These are phyloP conservation scores for Aureobasidium sp. DNA, from an alignment of 2,329 filamentous ascomycete genomes.

Conservation along the genomic window DNA sequence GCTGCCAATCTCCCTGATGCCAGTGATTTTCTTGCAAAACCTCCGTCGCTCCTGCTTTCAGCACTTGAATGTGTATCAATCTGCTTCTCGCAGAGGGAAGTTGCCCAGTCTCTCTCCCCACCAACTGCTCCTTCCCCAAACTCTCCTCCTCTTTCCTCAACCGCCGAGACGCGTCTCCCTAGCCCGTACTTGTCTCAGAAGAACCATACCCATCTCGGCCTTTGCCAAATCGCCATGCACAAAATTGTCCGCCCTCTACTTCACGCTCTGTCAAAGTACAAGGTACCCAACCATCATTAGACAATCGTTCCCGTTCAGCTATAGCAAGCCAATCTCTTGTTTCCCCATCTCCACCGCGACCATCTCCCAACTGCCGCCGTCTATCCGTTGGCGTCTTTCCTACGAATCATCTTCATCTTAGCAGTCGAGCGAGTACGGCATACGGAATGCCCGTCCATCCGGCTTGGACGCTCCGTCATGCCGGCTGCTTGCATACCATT, in stretches of 20 bases:
- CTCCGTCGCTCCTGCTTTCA: not conserved
- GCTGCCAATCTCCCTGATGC: not conserved
- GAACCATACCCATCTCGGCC: not conserved
- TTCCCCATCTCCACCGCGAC: constrained; percentile 3
- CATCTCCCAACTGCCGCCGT: constrained; percentile 1
- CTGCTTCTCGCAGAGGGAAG: not conserved
- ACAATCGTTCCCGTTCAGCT: not conserved
- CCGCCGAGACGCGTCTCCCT: not conserved
- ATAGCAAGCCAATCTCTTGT: constrained; percentile 8
- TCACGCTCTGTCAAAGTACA: not conserved
- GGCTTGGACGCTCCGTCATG: not conserved
- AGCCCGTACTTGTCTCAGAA: not conserved
- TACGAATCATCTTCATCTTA: not conserved
- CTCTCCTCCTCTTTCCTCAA: constrained; percentile 7
- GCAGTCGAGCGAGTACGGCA: not conserved
- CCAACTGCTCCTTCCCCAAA: not conserved
- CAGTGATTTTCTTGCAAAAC: not conserved
- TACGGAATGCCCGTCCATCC: not conserved
- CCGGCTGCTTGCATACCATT: not conserved
- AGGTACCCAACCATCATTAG: not conserved
- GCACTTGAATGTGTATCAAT: not conserved
- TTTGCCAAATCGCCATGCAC: not conserved
- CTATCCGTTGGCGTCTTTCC: constrained; percentile 6
- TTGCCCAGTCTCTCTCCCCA: constrained; percentile 3
- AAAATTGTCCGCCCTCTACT: not conserved